Base-by-base conservation (phyloP, 176 grass and related monocot species). In the Bromus sterilis region DNA sequence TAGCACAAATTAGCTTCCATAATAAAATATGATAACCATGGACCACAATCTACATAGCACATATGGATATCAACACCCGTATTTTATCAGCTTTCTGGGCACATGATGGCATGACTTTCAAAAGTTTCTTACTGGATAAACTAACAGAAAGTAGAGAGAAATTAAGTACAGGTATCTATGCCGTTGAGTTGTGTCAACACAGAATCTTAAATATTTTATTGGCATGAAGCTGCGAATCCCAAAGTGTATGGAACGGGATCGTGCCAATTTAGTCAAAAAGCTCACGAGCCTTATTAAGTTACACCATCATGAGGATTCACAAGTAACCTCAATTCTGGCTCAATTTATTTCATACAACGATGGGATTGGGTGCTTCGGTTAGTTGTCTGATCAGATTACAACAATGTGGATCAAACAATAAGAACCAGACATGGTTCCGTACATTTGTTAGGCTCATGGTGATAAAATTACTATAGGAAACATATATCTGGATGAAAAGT, bases 151-250 rank as follows among this genome's bases (percentile, higher is more conserved):
- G 10, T 41, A 29, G 60, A 8, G 49, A 57, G 3, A 40, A 71
- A 46, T 29, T 36, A 30, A 72, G 12, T 56, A 34, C 37, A 32
- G 24, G 43, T 72, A 58, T 57, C 13, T 40, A 67, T 29, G 71
- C 29, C 41, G 25, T 46, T 26, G 33, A 49, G 58, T 55, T 31
- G 49, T 73, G 49, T 65, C 43, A 80, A 46, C 42, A 75, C 36
- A 46, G 16, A n/a, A 81, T 74, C 28, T 49, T 14, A 4, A 44
- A 59, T 9, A 23, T 6, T n/a, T 23, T 31, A 62, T 39, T 13
- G 21, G 40, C 55, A 56, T 87, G 79, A 61, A 79, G 60, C 32
- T 34, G 86, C 78, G 85, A 51, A 53, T 74, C 42, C 18, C 14
- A 37, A 39, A 80, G n/a, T 24, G 18, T 29, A 21, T 61, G 56